Percentiles rank a stretch among this genome's conserved stretches.
These are phyloP conservation scores for Fusarium dlaminii DNA, from an alignment of 2,329 filamentous ascomycete species.

Conservation along the genomic window DNA sequence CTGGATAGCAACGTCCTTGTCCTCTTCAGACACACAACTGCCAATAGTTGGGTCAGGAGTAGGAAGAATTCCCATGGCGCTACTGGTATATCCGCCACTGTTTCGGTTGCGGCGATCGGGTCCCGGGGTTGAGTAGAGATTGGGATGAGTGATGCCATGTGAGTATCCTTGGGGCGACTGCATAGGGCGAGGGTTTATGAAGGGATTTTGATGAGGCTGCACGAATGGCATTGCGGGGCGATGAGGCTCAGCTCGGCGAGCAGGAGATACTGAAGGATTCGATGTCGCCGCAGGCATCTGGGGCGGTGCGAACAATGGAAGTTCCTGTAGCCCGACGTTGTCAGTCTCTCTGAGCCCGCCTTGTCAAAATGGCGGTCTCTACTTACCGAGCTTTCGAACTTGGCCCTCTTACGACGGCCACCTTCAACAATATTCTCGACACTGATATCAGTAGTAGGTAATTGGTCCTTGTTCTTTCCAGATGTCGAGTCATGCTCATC, in stretches of 20 bases:
- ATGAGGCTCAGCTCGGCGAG: conserved; percentile 79
- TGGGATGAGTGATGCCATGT: conserved; percentile 58
- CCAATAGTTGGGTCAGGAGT: conserved; percentile 97
- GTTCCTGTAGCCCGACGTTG: conserved; percentile 70
- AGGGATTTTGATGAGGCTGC: conserved; percentile 80
- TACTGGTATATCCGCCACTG: conserved; percentile 65
- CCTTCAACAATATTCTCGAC: conserved; percentile 98
- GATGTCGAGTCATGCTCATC: conserved; percentile 79
- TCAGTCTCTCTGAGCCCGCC: conserved; percentile 38
- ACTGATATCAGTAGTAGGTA: conserved; percentile 96
- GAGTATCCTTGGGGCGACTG: conserved; percentile 85
- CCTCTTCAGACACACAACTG: conserved; percentile 96
- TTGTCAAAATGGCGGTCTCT: conserved; percentile 38
- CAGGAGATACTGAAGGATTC: conserved; percentile 95
- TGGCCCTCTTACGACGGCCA: conserved; percentile 91
- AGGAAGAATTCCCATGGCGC: conserved; percentile 71
- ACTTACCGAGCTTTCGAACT: conserved; percentile 96
- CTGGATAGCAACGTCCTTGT: conserved; percentile 92
- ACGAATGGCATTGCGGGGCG: conserved; percentile 79
- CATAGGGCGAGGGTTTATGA: conserved; percentile 78
- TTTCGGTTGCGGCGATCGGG: conserved; percentile 73
- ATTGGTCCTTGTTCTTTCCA: conserved; percentile 82
- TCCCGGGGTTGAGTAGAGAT: conserved; percentile 70
- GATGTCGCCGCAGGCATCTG: conserved; percentile 95
- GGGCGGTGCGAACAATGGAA: conserved; percentile 92